A percentile compares a stretch with the other conserved stretches of the same genome.
phyloP scores from a whole-genome alignment of 768 basidiomycete species.

The Russula foetens region DNA sequence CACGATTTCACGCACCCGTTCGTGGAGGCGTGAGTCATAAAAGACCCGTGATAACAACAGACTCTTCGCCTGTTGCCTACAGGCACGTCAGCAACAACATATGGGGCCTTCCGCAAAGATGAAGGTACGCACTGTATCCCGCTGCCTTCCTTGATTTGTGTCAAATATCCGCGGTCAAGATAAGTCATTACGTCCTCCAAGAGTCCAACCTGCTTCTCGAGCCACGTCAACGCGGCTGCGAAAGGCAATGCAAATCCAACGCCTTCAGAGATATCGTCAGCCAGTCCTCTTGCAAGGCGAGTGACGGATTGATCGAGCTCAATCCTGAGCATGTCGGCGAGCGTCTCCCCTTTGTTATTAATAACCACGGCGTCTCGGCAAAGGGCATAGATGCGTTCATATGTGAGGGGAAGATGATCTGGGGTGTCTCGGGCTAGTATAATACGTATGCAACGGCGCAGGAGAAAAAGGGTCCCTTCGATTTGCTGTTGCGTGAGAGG shows the following conservation, averaged over 20 bases:
- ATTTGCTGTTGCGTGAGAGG: not conserved
- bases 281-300: conserved; percentile 35
- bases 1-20: not conserved
- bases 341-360: conserved; percentile 43
- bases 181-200: conserved; percentile 1
- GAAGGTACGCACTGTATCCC: conserved; percentile 22
- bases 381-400: conserved; percentile 47
- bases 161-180: conserved; percentile 1
- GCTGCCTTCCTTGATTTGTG: conserved; percentile 31
- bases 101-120: not conserved
- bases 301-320: conserved; percentile 52
- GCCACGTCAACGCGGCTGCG: conserved; percentile 51
- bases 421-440: conserved; percentile 27
- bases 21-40: not conserved
- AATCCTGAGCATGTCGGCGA: conserved; percentile 50
- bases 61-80: conserved; percentile 12
- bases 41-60: conserved; percentile 8
- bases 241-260: conserved; percentile 54
- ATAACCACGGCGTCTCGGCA: conserved; percentile 50
- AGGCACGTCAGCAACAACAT: not conserved
- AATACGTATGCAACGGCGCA: conserved; percentile 32
- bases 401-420: conserved; percentile 37
- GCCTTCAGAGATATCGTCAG: conserved; percentile 22
- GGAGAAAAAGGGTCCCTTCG: conserved; percentile 25
- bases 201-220: conserved; percentile 51